A percentile compares a stretch with the other conserved stretches of the same genome.
These are phyloP conservation scores for Chaetomium fimeti DNA, from an alignment of 495 filamentous ascomycete genomes.

Conservation along the genomic window DNA sequence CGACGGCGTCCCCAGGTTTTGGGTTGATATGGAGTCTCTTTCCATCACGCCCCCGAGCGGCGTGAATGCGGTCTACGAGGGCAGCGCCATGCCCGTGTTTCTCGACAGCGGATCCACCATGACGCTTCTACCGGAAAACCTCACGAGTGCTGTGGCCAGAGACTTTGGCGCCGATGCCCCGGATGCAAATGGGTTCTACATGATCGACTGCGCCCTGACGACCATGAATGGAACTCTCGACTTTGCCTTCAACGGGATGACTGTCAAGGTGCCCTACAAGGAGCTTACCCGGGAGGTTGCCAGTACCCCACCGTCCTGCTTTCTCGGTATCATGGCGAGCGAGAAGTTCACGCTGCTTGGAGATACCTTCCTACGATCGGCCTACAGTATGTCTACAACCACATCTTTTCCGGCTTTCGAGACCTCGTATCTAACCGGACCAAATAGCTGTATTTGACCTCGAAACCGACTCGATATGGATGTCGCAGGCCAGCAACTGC, in stretches of 20 bases:
- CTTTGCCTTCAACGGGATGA: conserved; percentile 70
- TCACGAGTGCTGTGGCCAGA: conserved; percentile 61
- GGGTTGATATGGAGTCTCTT: conserved; percentile 63
- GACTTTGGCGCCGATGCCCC: conserved; percentile 60
- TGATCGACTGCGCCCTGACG: conserved; percentile 69
- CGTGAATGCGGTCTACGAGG: conserved; percentile 45
- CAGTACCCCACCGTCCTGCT: conserved; percentile 55
- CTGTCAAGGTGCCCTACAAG: conserved; percentile 62
- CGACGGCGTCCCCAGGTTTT: conserved; percentile 48
- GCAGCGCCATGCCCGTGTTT: conserved; percentile 61
- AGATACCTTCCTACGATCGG: conserved; percentile 89
- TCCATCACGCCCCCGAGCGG: conserved; percentile 49
- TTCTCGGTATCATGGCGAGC: conserved; percentile 74
- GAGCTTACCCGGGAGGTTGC: conserved; percentile 52
- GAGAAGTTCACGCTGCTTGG: conserved; percentile 67
- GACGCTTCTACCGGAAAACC: conserved; percentile 72
- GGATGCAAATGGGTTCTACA: conserved; percentile 55
- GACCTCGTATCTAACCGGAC: not conserved
- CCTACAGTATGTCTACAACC: conserved; percentile 58
- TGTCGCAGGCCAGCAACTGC: conserved; percentile 49
- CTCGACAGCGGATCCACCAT: conserved; percentile 88
- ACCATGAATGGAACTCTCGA: conserved; percentile 62
- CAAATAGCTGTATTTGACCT: conserved; percentile 50
- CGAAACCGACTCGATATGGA: conserved; percentile 44
- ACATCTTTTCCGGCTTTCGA: not conserved